phyloP scores from a whole-genome alignment of 2,329 filamentous ascomycete species.

The Botrytis sinoallii region DNA sequence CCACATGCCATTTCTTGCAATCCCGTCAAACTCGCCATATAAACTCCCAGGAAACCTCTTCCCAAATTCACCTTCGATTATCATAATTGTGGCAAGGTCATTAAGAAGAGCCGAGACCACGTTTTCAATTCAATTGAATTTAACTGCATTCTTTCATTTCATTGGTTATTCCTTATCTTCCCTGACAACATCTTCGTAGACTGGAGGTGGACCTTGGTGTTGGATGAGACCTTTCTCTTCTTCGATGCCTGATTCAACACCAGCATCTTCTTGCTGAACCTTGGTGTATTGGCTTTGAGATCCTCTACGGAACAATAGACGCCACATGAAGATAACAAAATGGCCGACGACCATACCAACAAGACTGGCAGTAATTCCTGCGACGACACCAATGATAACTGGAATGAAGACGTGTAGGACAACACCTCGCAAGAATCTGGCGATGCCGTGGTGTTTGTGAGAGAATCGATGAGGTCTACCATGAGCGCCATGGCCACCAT shows the following conservation, averaged over 20 bases:
- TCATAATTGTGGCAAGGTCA: neutral
- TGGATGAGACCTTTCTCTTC: constrained; percentile 32
- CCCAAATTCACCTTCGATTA: neutral
- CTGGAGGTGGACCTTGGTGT: constrained; percentile 34
- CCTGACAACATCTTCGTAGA: constrained; percentile 30
- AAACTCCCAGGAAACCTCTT: neutral
- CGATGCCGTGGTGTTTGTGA: constrained; percentile 43
- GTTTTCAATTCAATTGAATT: neutral
- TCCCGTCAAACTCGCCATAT: neutral
- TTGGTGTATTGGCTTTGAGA: constrained; percentile 24
- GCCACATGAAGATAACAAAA: constrained; percentile 57
- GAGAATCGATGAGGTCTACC: constrained; percentile 36
- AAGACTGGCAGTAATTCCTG: constrained; percentile 64
- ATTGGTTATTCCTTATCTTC: constrained; percentile 25
- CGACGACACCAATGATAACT: constrained; percentile 64
- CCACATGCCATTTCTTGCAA: neutral
- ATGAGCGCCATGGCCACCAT: constrained; percentile 26
- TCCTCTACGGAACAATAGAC: constrained; percentile 50
- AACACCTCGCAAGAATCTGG: constrained; percentile 52
- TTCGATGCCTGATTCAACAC: constrained; percentile 24
- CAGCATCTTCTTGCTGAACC: constrained; percentile 29
- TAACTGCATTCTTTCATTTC: neutral
- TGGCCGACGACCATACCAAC: constrained; percentile 66
- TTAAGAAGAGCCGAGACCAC: neutral
- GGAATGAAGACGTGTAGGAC: constrained; percentile 64